Base-by-base conservation (phyloP, 306 rosid species). In the Echinosophora koreensis region DNA sequence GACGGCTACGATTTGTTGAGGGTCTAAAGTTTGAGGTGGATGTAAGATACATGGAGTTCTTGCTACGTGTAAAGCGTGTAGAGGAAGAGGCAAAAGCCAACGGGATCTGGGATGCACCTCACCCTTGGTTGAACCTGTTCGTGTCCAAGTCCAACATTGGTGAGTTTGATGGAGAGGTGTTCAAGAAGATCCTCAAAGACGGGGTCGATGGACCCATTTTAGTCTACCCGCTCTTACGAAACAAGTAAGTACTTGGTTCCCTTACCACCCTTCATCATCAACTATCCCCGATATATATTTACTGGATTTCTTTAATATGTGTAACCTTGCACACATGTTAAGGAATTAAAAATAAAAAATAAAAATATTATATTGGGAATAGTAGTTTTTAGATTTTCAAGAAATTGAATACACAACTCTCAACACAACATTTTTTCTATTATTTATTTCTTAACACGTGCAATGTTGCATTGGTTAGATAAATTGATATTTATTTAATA, bases 21-120 rank as follows among this genome's bases (percentile, higher is more conserved):
- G 58, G 51, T 2, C 41, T 94, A 56, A 82, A 80, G 68, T 92
- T 90, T 84, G 75, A 82, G 83, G 84, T 84, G 85, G 97, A 94
- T 64, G 58, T 90, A 39, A 59, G 77, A 11, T 94, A 92, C 92
- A 64, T 51, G 67, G 88, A 87, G 52, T 94, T 94, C 66, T 66
- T 94, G 50, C 80, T 88, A 69, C 98, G 98, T 73, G 98, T 94
- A 35, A 90, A 94, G 82, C 90, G 81, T 5, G 90, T 78, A 49
- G 98, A 94, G 87, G 91, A 90, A 38, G 83, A 90, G 6, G 90
- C 97, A 6, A 86, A 66, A 72, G 88, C 85, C 34, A 92, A 83
- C 8, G 96, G 97, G 1, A 79, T 84, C 0, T 94, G 98, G 98
- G 92, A 95, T 61, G 84, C 93, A 0, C 96, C 97, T 11, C 97